A percentile compares a stretch with the other conserved stretches of the same genome.
Evolutionary conservation across 257 asterid genomes (phyloP).

Genomic region (Ilex aquifolium): DNA sequence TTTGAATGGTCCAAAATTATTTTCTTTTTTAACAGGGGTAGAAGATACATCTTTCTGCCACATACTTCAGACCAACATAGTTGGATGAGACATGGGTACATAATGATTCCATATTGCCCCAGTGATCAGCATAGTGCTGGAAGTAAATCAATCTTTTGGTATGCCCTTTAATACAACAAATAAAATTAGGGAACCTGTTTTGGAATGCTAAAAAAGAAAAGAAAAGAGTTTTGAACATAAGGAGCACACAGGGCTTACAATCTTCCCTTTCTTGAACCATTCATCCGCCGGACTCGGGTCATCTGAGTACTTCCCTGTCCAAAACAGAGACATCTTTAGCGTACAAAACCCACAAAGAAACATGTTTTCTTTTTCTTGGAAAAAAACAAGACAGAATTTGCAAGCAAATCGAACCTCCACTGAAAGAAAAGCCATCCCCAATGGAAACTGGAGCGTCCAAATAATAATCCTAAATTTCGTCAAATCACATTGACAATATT

Average conservation of each 20-base stretch:
- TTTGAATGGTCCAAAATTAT: too few species aligned
- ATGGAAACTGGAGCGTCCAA: constrained; percentile 71
- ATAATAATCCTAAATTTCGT: constrained; percentile 49
- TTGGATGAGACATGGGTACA: too few species aligned
- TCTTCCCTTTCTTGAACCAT: constrained; percentile 78
- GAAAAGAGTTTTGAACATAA: too few species aligned
- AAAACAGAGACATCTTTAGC: constrained; percentile 1
- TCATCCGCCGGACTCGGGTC: constrained; percentile 84
- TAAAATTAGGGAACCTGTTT: too few species aligned
- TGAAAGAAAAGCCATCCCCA: constrained; percentile 92
- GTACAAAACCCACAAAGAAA: neutral
- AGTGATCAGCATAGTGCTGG: too few species aligned
- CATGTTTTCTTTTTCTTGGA: neutral
- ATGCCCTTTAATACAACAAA: too few species aligned
- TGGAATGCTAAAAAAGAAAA: too few species aligned
- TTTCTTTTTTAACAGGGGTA: too few species aligned
- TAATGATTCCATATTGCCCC: too few species aligned
- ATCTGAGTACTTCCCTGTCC: constrained; percentile 80
- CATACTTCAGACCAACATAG: too few species aligned
- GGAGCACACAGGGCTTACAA: constrained; percentile 29
- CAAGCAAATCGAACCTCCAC: constrained; percentile 59
- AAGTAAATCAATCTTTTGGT: too few species aligned
- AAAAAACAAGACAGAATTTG: neutral
- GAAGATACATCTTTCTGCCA: too few species aligned
- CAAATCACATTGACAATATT: neutral